Evolutionary conservation across 1,139 yeast species (phyloP), one percentile per base, ranked within the genome.

Genomic region (Kodamaea anthophila): DNA sequence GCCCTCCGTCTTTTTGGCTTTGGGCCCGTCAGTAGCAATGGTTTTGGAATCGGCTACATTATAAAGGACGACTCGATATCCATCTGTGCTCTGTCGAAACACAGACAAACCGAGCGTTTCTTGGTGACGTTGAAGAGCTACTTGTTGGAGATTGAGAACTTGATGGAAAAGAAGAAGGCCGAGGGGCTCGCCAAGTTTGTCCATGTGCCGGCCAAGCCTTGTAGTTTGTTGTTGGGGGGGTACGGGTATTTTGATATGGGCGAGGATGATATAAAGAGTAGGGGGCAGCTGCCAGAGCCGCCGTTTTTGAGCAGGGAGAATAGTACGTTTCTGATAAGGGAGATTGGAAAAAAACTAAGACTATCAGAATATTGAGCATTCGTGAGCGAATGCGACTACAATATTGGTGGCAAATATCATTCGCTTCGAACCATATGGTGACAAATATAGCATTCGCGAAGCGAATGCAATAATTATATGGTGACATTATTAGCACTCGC

Each of bases 11-110:
- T 82, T 38, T 87, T 87, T 58, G 96, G 96, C 0, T 87, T 87
- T 58, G 96, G 96, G 4, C 96, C 96, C 3, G 88, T 84, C 5
- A 73, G 86, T 19, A 78, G 93, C 13, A 86, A 82, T 46, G 96
- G 96, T 10, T 87, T 83, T 58, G 96, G 96, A 15, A 70, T 87
- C 29, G 96, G 95, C 3, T 87, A 87, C 54, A 86, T 87, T 44
- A 81, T 87, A 47, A 85, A 87, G 53, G 86, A 76, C 35, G 86
- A 84, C 47, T 78, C 91, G 4, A 75, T 87, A 32, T 80, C 94
- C 3, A 75, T 87, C 23, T 86, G 95, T 53, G 93, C 85, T 1
- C 76, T 93, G 15, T 85, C 95, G 5, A 87, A 85, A 57, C 95
- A 87, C 55, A 73, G 96, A 40, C 96, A 87, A 60, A 87, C 96